Conservation (phyloP, 805 yeast species). For the Teunomyces aglyptinius region DNA sequence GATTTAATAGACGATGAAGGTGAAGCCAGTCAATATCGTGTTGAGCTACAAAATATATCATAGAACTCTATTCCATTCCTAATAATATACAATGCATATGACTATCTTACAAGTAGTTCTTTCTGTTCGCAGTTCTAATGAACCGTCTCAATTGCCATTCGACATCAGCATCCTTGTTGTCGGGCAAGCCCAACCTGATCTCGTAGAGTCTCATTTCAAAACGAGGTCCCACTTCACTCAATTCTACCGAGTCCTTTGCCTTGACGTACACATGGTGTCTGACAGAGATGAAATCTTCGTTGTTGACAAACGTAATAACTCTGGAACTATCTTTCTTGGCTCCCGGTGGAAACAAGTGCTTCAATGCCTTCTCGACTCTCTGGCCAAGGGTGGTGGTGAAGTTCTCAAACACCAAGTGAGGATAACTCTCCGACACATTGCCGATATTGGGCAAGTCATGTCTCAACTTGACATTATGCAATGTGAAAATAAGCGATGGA, state of each 20-base stretch:
- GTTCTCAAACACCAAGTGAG: slow-evolving; percentile 91
- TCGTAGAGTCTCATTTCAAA: slow-evolving; percentile 95
- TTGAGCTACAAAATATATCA: background rate
- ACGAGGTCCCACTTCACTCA: slow-evolving; percentile 98
- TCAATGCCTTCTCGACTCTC: slow-evolving; percentile 74
- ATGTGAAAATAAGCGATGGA: slow-evolving; percentile 90
- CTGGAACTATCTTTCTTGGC: slow-evolving; percentile 85
- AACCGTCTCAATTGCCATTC: slow-evolving; percentile 96
- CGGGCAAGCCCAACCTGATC: slow-evolving; percentile 83
- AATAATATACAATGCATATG: slow-evolving; percentile 5
- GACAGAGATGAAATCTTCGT: slow-evolving; percentile 88
- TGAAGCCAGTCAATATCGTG: background rate
- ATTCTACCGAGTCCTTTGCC: slow-evolving; percentile 83
- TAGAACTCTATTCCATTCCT: slow-evolving; percentile 3
- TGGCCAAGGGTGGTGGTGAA: slow-evolving; percentile 79
- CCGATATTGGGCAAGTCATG: slow-evolving; percentile 89
- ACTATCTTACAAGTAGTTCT: slow-evolving; percentile 61
- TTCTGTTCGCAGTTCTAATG: slow-evolving; percentile 92
- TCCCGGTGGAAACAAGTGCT: slow-evolving; percentile 96
- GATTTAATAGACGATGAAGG: background rate
- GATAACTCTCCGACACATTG: slow-evolving; percentile 86
- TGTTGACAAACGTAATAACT: slow-evolving; percentile 89
- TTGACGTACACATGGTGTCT: slow-evolving; percentile 93
- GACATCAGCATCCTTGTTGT: slow-evolving; percentile 94
- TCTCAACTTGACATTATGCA: slow-evolving; percentile 91